Base-by-base conservation (phyloP, 345 rosid genomes). In the Trapa incisa region DNA sequence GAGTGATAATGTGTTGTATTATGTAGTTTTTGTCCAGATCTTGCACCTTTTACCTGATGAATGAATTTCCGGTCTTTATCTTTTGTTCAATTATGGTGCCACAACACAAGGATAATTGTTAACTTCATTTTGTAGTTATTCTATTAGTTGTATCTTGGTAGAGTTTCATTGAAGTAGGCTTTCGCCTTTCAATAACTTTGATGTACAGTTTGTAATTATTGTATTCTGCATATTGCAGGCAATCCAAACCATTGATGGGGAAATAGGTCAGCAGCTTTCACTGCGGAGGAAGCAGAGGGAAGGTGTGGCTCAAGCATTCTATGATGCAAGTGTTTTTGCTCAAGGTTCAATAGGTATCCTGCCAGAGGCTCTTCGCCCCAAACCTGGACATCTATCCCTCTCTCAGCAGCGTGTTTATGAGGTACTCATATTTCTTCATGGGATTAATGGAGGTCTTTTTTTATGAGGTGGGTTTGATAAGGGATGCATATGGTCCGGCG, bases 401-500 rank as follows among this genome's bases (percentile, higher is more conserved):
- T 84, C 97, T 75, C 97, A 91, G 70, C 96, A 91, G 83, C 83
- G 99, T 69, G 99, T 94, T 77, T 94, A 94, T 65, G 97, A 94
- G 97, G 99, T 89, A 80, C 54, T 17, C 29, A 32, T 78, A 39
- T n/a, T 54, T 37, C 37, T n/a, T 6, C 9, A 54, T 54, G 11
- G 22, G 60, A 22, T 17, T 4, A 4, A 54, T 33, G 12, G 16
- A 50, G 22, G 3, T 50, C 14, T n/a, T 54, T 54, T n/a, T 54
- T 1, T 22, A 22, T 22, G 29, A 8, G 43, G 43, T 41, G 7
- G 43, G 4, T 4, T 41, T 41, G 43, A 41, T 41, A 41, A 41
- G 43, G 29, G 29, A 22, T 22, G 29, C 29, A 22, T 22, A 22
- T 22, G 29, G 29, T 22, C 29, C 29, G 29, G 29, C 29, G 29